Base-by-base conservation (phyloP, 805 yeast species). In the Clavispora carvajalis region DNA sequence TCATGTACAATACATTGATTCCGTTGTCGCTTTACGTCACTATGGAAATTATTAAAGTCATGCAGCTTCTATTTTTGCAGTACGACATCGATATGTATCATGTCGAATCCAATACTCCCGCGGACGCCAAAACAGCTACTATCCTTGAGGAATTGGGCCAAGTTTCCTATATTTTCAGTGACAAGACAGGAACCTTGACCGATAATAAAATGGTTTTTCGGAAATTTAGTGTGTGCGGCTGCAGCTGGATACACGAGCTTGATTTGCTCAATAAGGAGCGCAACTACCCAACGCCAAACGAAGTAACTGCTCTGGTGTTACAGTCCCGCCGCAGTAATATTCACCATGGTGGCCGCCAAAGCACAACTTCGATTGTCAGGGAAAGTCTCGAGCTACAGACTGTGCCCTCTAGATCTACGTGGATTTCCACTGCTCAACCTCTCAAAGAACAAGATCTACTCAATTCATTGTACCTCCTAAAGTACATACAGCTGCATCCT, bases 121-220 rank as follows among this genome's bases (percentile, higher is more conserved):
- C 96, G 36, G 96, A 86, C 52, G 95, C 96, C 0, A 81, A 91
- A 58, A 90, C 98, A 0, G 96, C 98, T 0, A 86, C 97, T 0
- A 88, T 93, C 49, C 74, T 93, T 48, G 99, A 93, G 59, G 99
- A 93, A 62, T 69, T 93, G 52, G 99, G 99, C 2, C 99, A 93
- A 59, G 97, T 95, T 1, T 83, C 95, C 36, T 90, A 91, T 57
- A 76, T 93, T 3, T 93, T 93, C 59, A 85, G 96, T 45, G 99
- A 93, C 62, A 93, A 93, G 60, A 93, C 99, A 0, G 99, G 99
- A 8, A 93, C 99, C 0, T 72, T 93, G 45, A 93, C 99, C 0
- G 98, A 93, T 53, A 93, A 93, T 58, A 66, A 82, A 52, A 93
- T 93, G 99, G 66, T 91, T 21, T 93, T 93, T 60, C 73, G 96